Conservation (phyloP, 1,284 basidiomycete species). For the Schizopora paradoxa region DNA sequence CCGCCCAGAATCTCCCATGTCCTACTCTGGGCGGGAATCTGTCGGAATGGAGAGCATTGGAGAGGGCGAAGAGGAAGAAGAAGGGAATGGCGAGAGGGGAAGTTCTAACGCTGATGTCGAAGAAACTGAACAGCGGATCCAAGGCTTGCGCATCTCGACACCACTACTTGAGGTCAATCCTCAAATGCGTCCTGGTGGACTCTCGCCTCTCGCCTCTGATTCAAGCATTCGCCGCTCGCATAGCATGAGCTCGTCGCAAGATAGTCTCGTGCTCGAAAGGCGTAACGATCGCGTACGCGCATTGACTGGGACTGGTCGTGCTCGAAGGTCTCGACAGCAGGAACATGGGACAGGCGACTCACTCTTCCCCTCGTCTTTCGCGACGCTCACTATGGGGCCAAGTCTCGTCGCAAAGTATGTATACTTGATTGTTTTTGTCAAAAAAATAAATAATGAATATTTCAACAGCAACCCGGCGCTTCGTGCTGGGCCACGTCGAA, state of each 20-base stretch:
- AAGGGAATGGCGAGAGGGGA: constrained; percentile 10
- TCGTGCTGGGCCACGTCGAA: constrained; percentile 15
- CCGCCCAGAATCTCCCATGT: constrained; percentile 7
- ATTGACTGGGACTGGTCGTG: constrained; percentile 21
- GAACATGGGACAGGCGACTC: constrained; percentile 26
- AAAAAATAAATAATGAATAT: no score
- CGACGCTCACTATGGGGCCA: constrained; percentile 17
- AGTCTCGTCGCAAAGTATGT: constrained; percentile 18
- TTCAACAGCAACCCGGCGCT: constrained; percentile 19
- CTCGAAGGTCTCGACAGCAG: constrained; percentile 21
- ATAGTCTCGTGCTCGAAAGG: constrained; percentile 8
- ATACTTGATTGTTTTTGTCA: neutral
- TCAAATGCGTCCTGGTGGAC: constrained; percentile 11
- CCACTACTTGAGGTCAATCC: constrained; percentile 17
- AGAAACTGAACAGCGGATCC: constrained; percentile 15
- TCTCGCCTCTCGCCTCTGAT: constrained; percentile 7
- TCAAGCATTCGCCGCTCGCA: constrained; percentile 3
- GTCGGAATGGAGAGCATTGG: constrained; percentile 26
- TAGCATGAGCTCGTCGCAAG: constrained; percentile 12
- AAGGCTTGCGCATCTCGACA: constrained; percentile 17
- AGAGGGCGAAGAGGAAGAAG: constrained; percentile 22
- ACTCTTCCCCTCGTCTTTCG: constrained; percentile 25
- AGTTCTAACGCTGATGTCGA: constrained; percentile 17
- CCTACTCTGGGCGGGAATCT: constrained; percentile 6
- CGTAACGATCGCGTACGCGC: constrained; percentile 13